Conservation (phyloP, 2,329 filamentous ascomycete species). For the Fusarium udum region DNA sequence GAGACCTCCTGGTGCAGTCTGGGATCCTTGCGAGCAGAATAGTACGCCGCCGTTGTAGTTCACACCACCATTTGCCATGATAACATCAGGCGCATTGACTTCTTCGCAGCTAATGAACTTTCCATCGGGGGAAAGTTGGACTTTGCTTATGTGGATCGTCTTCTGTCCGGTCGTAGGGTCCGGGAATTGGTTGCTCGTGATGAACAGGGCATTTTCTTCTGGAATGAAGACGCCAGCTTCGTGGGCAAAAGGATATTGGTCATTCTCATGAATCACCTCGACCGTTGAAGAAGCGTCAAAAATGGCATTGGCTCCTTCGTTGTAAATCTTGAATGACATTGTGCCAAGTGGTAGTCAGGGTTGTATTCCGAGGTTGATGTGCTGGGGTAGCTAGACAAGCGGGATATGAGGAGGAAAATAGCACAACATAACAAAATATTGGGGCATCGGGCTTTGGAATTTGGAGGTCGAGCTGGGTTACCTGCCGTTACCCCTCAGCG, state of each 20-base stretch:
- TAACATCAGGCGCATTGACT: conserved; percentile 46
- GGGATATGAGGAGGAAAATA: not conserved
- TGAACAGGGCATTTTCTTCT: conserved; percentile 43
- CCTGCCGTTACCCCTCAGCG: conserved; percentile 19
- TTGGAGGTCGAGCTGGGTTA: not conserved
- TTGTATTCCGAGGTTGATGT: not conserved
- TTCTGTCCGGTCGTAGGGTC: conserved; percentile 34
- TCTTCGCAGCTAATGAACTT: conserved; percentile 44
- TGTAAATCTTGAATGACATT: conserved; percentile 15
- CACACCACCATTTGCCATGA: conserved; percentile 60
- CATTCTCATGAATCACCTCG: conserved; percentile 51
- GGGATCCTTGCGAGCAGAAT: conserved; percentile 54
- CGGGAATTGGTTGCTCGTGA: conserved; percentile 48
- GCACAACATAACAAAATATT: not conserved
- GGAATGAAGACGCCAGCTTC: conserved; percentile 54
- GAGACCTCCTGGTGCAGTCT: conserved; percentile 41
- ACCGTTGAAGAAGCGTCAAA: conserved; percentile 50
- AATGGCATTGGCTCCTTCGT: conserved; percentile 37
- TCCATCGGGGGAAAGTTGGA: conserved; percentile 32
- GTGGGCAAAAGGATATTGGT: conserved; percentile 58
- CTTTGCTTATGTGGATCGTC: conserved; percentile 45
- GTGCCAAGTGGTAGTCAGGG: not conserved
- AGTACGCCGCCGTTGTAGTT: conserved; percentile 55
- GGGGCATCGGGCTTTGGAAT: conserved; percentile 3
- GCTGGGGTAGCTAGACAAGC: not conserved